Evolutionary conservation across 768 basidiomycete genomes (phyloP).

Genomic region (Gelatoporia subvermispora): DNA sequence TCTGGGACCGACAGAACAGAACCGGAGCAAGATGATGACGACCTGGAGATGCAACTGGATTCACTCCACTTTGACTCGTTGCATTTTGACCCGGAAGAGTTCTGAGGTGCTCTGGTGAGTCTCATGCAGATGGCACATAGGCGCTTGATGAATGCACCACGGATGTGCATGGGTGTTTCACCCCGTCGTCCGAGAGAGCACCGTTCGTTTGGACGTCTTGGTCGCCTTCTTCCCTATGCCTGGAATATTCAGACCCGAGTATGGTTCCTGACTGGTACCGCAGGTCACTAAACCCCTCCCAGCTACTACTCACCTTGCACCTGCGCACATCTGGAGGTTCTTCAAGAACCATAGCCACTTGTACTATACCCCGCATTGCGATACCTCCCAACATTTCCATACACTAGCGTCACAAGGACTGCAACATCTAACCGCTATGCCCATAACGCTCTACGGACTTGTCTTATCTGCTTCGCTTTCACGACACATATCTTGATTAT

Average conservation of each 20-base stretch:
- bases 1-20: neutral
- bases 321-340: constrained; percentile 4
- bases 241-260: too few species aligned
- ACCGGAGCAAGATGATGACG: constrained; percentile 28
- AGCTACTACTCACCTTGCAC: neutral
- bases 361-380: constrained; percentile 1
- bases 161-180: too few species aligned
- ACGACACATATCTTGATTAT: neutral
- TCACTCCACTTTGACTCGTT: constrained; percentile 70
- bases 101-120: constrained; percentile 21
- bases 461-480: neutral
- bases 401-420: too few species aligned
- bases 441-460: neutral
- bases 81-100: constrained; percentile 61
- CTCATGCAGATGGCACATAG: too few species aligned
- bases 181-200: too few species aligned
- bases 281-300: neutral
- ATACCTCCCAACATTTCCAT: neutral
- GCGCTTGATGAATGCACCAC: too few species aligned
- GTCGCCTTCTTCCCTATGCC: too few species aligned
- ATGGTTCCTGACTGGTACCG: too few species aligned
- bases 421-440: too few species aligned
- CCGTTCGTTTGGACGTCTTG: too few species aligned
- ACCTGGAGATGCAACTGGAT: constrained; percentile 64
- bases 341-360: constrained; percentile 1